Base-by-base conservation (phyloP, 768 basidiomycete species). In the Chalciporus piperatus region DNA sequence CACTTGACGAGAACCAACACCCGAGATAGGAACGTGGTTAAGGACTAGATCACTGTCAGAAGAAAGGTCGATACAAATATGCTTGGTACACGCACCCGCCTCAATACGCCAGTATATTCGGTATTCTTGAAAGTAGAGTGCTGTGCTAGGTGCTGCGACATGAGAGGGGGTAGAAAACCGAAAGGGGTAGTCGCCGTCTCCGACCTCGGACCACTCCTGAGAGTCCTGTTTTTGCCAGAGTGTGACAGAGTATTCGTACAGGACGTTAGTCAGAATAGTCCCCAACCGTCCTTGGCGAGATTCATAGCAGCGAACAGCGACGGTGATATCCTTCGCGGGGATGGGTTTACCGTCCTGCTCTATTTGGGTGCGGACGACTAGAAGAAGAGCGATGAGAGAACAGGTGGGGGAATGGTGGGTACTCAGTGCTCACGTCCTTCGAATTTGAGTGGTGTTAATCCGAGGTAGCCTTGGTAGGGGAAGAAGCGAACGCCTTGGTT, bases 221-320 rank as follows among this genome's bases (percentile, higher is more conserved):
- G 68, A 61, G 46, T 78, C 76, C 16, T 79, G 77, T 61, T 86
- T 84, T 40, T 76, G 72, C 89, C 90, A 92, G 39, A 92, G 77
- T 11, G 79, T 72, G 56, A 83, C 75, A 9, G 79, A 75, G 61
- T 82, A 73, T 56, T 91, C 87, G 60, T 82, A 85, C 55, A 92
- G 77, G 27, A 88, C 57, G 47, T 85, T 87, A 32, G 84, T 81
- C 40, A 80, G 79, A 22, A 76, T 55, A 14, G 77, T 68, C 47
- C 80, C 81, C 50, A 83, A 70, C 55, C 81, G 83, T 52, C 81
- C 80, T 45, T 84, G 69, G 28, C 89, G 82, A 38, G 85, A 76
- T 74, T 93, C 90, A 65, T 92, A 92, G 70, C 90, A 93, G 40
- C 89, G 81, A 40, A 93, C 80, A n/a, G 83, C 79, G 59, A 96